Conservation (phyloP, 805 yeast genomes). For the Millerozyma miso region DNA sequence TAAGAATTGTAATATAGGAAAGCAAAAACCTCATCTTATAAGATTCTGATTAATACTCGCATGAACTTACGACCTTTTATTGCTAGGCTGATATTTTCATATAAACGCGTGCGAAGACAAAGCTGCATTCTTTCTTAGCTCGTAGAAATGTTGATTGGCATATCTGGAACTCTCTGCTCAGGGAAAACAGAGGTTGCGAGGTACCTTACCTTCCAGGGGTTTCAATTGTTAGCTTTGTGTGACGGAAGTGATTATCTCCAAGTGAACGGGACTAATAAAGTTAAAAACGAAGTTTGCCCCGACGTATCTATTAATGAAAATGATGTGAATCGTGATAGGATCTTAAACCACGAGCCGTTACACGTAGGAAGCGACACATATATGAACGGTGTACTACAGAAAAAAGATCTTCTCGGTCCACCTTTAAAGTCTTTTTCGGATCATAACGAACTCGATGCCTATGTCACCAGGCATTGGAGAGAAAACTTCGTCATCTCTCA, state of each 20-base stretch:
- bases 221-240: constrained; percentile 24
- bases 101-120: constrained; percentile 2
- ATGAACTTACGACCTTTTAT: too few species aligned
- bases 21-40: not conserved
- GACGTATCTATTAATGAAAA: too few species aligned
- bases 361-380: too few species aligned
- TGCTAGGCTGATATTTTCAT: not conserved
- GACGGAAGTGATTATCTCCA: not conserved
- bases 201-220: constrained; percentile 54
- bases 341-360: too few species aligned
- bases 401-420: not conserved
- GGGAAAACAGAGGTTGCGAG: constrained; percentile 64
- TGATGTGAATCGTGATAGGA: not conserved
- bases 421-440: constrained; percentile 27
- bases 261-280: not conserved
- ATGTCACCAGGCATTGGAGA: constrained; percentile 66
- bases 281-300: not conserved
- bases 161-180: constrained; percentile 64
- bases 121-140: not conserved
- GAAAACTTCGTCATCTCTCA: constrained; percentile 56
- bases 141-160: constrained; percentile 60
- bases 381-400: not conserved
- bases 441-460: constrained; percentile 47
- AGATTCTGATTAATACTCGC: not conserved
- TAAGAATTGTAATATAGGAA: not conserved